phyloP scores from a whole-genome alignment of 129 eudicot genomes.

The sunflower (Helianthus annuus) region DNA sequence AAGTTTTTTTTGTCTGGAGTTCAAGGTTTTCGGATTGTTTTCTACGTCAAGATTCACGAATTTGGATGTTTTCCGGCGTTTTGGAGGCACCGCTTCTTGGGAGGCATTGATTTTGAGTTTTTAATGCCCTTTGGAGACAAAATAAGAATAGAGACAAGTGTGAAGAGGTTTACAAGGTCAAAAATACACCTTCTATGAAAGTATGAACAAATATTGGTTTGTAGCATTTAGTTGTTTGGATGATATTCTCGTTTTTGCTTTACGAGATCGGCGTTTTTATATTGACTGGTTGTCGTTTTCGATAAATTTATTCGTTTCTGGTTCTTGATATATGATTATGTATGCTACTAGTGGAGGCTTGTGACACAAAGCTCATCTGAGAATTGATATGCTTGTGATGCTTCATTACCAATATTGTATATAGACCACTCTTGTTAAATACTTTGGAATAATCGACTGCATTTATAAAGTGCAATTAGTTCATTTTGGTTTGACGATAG shows the following conservation, averaged over 20 bases:
- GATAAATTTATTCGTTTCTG: too few relatives aligned
- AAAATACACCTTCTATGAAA: neutral
- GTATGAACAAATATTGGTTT: neutral
- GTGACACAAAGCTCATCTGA: too few relatives aligned
- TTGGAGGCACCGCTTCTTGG: conserved; percentile 1
- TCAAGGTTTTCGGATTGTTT: conserved; percentile 3
- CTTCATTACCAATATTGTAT: too few relatives aligned
- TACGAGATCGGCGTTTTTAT: conserved; percentile 1
- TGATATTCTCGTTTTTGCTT: neutral
- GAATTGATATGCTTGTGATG: too few relatives aligned
- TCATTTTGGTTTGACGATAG: too few relatives aligned
- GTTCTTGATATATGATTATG: too few relatives aligned
- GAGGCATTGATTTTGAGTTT: neutral
- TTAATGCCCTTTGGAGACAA: neutral
- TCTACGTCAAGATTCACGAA: neutral
- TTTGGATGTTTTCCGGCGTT: conserved; percentile 14
- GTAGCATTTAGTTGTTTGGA: neutral
- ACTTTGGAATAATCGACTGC: too few relatives aligned
- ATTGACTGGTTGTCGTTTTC: neutral
- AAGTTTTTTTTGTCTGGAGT: conserved; percentile 13
- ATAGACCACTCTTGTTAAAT: too few relatives aligned
- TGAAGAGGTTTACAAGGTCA: neutral
- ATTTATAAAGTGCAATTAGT: too few relatives aligned
- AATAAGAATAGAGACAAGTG: conserved; percentile 3
- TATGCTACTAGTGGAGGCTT: too few relatives aligned